A percentile compares a stretch with the other conserved stretches of the same genome.
These are phyloP conservation scores for Aspergillus affinis DNA, from an alignment of 495 filamentous ascomycete genomes.

Conservation along the genomic window DNA sequence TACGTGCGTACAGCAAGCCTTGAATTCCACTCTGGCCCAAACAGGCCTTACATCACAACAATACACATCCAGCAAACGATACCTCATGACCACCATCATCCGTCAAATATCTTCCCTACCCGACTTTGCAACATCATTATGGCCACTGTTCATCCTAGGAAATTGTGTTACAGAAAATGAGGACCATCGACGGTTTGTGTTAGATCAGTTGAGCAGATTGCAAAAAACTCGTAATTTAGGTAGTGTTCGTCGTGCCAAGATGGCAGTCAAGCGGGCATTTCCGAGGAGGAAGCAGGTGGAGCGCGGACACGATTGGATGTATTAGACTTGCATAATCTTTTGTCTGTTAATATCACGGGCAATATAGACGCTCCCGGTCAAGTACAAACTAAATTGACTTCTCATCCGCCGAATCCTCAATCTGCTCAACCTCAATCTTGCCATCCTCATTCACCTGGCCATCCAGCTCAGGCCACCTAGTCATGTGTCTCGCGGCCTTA, in stretches of 20 bases:
- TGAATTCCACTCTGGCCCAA: not conserved
- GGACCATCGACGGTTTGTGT: constrained; percentile 19
- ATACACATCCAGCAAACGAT: not conserved
- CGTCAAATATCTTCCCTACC: constrained; percentile 12
- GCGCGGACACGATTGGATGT: not conserved
- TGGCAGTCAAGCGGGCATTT: constrained; percentile 20
- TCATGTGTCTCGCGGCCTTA: not conserved
- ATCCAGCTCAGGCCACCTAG: not conserved
- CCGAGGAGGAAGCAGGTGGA: not conserved
- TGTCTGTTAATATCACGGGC: not conserved
- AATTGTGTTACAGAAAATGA: constrained; percentile 18
- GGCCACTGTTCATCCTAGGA: constrained; percentile 21
- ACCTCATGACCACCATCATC: constrained; percentile 16
- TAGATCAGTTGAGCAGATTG: constrained; percentile 13
- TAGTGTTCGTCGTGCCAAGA: constrained; percentile 14
- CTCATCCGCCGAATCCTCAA: constrained; percentile 1
- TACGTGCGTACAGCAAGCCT: not conserved
- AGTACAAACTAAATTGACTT: not conserved
- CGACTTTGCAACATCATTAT: constrained; percentile 14
- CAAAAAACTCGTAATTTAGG: constrained; percentile 20
- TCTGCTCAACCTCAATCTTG: not conserved
- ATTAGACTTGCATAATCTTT: not conserved
- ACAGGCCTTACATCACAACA: not conserved
- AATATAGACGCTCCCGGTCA: too few species aligned
- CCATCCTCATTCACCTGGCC: not conserved